A percentile compares a stretch with the other conserved stretches of the same genome.
Conservation (phyloP, 192 early-diverging fungal species). For the Chytriomyces sp. region DNA sequence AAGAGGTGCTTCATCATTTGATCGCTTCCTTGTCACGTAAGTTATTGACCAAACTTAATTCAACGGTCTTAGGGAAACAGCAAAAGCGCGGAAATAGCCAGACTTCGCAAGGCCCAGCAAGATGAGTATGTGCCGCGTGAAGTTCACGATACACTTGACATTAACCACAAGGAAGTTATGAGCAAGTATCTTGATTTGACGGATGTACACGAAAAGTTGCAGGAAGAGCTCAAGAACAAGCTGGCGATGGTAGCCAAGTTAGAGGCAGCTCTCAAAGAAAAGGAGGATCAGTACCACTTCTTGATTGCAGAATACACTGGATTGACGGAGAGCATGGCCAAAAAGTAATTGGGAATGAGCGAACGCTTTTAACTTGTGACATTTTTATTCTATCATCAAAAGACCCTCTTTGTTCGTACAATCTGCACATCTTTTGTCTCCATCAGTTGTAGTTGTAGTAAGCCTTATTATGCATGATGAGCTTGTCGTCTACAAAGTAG, state of each 20-base stretch:
- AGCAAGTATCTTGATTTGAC: slow-evolving; percentile 30
- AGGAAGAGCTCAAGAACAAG: slow-evolving; percentile 38
- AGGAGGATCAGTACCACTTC: slow-evolving; percentile 56
- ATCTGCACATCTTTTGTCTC: not conserved
- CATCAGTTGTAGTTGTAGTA: slow-evolving; percentile 42
- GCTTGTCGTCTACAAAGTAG: slow-evolving; percentile 58
- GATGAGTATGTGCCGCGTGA: slow-evolving; percentile 43
- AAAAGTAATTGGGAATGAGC: no score
- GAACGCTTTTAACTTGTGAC: no score
- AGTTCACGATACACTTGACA: slow-evolving; percentile 35
- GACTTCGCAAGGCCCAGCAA: slow-evolving; percentile 29
- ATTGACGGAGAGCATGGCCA: slow-evolving; percentile 15
- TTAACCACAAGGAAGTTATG: slow-evolving; percentile 20
- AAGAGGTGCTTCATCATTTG: slow-evolving; percentile 13
- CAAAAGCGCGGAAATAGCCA: slow-evolving; percentile 34
- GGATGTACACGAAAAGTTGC: slow-evolving; percentile 29
- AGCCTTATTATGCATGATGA: slow-evolving; percentile 63
- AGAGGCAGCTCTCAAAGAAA: slow-evolving; percentile 42
- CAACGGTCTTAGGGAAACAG: not conserved
- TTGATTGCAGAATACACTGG: slow-evolving; percentile 52
- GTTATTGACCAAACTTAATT: not conserved
- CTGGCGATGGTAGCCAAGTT: slow-evolving; percentile 24
- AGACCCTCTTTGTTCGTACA: no score
- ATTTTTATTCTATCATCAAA: not conserved
- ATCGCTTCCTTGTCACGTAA: not conserved